Percentiles rank a stretch among this genome's conserved stretches.
phyloP scores from a whole-genome alignment of 2,329 filamentous ascomycete genomes.

The Taxawa tesnikishii region DNA sequence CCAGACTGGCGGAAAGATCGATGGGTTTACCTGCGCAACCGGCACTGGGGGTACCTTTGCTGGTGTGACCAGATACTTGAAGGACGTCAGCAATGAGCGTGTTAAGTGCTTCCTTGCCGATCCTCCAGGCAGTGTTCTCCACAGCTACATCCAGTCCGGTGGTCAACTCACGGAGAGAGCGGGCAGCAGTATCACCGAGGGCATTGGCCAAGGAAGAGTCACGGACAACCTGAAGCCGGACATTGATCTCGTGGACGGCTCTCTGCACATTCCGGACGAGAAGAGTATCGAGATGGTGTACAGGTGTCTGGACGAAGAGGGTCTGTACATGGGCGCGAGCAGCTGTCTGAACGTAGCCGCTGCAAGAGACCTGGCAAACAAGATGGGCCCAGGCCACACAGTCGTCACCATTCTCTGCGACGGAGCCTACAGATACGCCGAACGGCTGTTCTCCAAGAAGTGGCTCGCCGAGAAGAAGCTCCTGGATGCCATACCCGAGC shows the following conservation, averaged over 20 bases:
- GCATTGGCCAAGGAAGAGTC: conserved; percentile 89
- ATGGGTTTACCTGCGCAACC: conserved; percentile 92
- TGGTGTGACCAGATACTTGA: conserved; percentile 77
- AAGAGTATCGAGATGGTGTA: conserved; percentile 98
- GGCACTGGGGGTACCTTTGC: conserved; percentile 88
- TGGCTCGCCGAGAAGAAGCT: conserved; percentile 86
- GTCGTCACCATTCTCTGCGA: conserved; percentile 92
- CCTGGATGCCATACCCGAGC: conserved; percentile 66
- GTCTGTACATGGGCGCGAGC: conserved; percentile 86
- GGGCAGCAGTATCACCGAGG: conserved; percentile 89
- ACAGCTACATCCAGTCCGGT: conserved; percentile 79
- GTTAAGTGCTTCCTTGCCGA: conserved; percentile 89
- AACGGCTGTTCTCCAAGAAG: conserved; percentile 79
- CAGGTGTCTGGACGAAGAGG: conserved; percentile 88
- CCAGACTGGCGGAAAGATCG: conserved; percentile 73
- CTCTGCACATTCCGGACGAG: conserved; percentile 75
- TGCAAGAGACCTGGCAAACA: conserved; percentile 85
- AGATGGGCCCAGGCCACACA: conserved; percentile 75
- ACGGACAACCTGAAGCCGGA: conserved; percentile 91
- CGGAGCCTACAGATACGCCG: conserved; percentile 94
- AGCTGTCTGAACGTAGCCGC: conserved; percentile 91
- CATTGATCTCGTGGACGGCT: conserved; percentile 71
- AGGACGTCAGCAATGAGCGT: conserved; percentile 62
- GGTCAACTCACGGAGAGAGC: conserved; percentile 69
- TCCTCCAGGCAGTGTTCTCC: conserved; percentile 83